phyloP scores from a whole-genome alignment of 106 monocot species.

The Iris macrosiphon region DNA sequence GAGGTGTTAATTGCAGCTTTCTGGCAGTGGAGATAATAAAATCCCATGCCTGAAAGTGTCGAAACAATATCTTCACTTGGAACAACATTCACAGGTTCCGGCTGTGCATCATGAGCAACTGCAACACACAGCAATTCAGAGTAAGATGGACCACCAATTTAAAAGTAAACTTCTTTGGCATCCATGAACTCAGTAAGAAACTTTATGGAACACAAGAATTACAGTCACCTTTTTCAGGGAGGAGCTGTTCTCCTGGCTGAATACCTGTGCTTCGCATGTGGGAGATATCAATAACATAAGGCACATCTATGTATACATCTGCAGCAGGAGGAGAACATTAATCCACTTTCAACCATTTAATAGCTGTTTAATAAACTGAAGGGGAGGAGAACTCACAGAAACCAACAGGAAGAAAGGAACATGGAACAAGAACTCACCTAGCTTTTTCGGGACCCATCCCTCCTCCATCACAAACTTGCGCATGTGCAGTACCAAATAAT shows the following conservation, averaged over 20 bases:
- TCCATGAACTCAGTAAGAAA: neutral
- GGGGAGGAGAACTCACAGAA: no score
- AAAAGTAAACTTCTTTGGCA: neutral
- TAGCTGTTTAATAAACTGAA: neutral
- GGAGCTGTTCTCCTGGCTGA: slow-evolving; percentile 84
- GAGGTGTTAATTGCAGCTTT: slow-evolving; percentile 94
- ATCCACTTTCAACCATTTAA: neutral
- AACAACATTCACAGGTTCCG: slow-evolving; percentile 22
- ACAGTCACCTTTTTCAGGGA: slow-evolving; percentile 73
- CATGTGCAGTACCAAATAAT: slow-evolving; percentile 96
- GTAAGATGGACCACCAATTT: no score
- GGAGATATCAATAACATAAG: slow-evolving; percentile 82
- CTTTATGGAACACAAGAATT: neutral
- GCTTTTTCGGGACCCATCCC: slow-evolving; percentile 98
- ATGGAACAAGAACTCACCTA: slow-evolving; percentile 36
- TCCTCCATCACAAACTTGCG: slow-evolving; percentile 92
- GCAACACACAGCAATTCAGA: neutral
- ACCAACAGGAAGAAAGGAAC: no score
- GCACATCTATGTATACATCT: slow-evolving; percentile 99
- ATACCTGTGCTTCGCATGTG: slow-evolving; percentile 87
- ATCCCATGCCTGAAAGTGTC: slow-evolving; percentile 76
- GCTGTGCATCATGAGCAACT: slow-evolving; percentile 30
- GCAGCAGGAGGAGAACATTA: slow-evolving; percentile 7
- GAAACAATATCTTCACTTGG: slow-evolving; percentile 73
- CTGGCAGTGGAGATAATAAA: slow-evolving; percentile 87